Percentiles rank a stretch among this genome's conserved stretches.
These are phyloP conservation scores for Cladosporium sp. DNA, from an alignment of 2,329 filamentous ascomycete genomes.

Conservation along the genomic window DNA sequence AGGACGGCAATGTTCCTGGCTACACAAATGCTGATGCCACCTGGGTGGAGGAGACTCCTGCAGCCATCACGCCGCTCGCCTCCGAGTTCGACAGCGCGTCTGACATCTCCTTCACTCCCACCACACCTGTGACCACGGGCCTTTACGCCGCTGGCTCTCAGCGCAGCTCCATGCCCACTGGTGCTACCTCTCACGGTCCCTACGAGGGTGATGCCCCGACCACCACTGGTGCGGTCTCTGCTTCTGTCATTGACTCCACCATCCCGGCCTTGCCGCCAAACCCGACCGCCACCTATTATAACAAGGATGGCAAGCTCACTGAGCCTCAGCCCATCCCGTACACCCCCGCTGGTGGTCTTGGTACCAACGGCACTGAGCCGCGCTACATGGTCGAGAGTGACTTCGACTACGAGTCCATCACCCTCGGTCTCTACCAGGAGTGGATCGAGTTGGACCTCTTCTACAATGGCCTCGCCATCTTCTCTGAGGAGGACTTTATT, in stretches of 20 bases:
- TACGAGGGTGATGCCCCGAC: constrained; percentile 61
- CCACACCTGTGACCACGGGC: constrained; percentile 26
- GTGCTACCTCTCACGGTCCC: constrained; percentile 64
- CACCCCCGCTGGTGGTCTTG: constrained; percentile 64
- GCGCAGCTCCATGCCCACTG: constrained; percentile 47
- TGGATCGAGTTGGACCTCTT: constrained; percentile 84
- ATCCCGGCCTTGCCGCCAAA: constrained; percentile 57
- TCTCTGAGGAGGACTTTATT: constrained; percentile 65
- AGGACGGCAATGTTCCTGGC: constrained; percentile 33
- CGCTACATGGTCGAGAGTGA: constrained; percentile 76
- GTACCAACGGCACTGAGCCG: constrained; percentile 72
- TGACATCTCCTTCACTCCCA: constrained; percentile 36
- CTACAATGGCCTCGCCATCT: constrained; percentile 68
- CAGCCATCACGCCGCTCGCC: constrained; percentile 33
- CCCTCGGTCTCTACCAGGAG: constrained; percentile 73
- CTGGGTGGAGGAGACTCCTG: constrained; percentile 33
- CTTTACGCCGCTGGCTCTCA: constrained; percentile 39
- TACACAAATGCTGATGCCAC: constrained; percentile 44
- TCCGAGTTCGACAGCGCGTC: constrained; percentile 43
- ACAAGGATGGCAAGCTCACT: constrained; percentile 65
- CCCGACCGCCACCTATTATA: constrained; percentile 64
- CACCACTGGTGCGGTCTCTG: constrained; percentile 65
- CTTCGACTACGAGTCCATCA: constrained; percentile 76
- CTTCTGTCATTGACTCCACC: constrained; percentile 52
- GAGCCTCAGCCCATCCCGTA: constrained; percentile 67